Base-by-base conservation (phyloP, 1,284 basidiomycete genomes). In the Sanghuangporus weigelae region DNA sequence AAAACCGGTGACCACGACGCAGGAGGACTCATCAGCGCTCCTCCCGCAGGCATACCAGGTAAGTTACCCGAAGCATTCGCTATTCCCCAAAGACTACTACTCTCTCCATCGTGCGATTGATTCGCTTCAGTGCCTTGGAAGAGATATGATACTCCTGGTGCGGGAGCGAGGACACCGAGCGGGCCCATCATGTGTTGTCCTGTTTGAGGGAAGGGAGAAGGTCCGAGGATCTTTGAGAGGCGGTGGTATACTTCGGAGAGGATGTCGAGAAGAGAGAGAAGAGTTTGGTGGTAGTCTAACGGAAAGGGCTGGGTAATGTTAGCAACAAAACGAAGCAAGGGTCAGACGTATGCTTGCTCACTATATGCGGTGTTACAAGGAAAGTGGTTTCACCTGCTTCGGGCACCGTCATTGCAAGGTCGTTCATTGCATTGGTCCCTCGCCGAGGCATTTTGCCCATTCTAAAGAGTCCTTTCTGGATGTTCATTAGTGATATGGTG, bases 211-310 rank as follows among this genome's bases (percentile, higher is more conserved):
- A 91, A 86, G 0, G 86, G 84, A 2, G 89, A 89, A 2, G 89
- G 90, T 1, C 90, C 90, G 21, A 95, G 83, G 54, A 92, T 82
- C 71, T 86, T 86, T 4, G 84, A 83, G 53, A 95, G 87, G 74
- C 92, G 93, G 74, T 90, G 87, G 78, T 95, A 95, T 26, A 92
- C 84, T 72, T 93, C 91, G 12, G 90, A 90, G 46, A 95, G 82
- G 51, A 95, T 88, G 71, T 95, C 93, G 62, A 94, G 85, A 38
- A 93, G 83, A 40, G 93, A 92, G 57, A 93, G 83, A 36, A 94
- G 82, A 6, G 90, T 91, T 75, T 95, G 89, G 68, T 92, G 88
- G 71, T 95, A 95, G 75, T 95, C 93, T 59, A 95, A 74, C 3
- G 87, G 78, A 74, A 95, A 95, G 16, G 92, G 90, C 92, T 94